phyloP scores from a whole-genome alignment of 2,329 filamentous ascomycete genomes.

The Colletotrichum sublineola region DNA sequence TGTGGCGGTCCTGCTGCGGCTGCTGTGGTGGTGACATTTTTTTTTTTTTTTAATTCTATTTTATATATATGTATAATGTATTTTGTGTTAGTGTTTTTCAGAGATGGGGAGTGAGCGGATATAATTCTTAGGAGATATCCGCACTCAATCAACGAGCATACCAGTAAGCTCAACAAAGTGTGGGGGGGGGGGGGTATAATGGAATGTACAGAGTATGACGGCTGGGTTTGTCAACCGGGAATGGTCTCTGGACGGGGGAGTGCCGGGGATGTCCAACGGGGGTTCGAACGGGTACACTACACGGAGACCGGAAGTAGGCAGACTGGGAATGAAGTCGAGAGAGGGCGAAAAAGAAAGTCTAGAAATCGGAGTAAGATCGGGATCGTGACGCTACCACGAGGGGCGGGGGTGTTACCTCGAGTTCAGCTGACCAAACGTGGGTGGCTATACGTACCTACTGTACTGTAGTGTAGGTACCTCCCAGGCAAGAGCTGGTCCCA shows the following conservation, averaged over 20 bases:
- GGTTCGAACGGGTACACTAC: constrained; percentile 4
- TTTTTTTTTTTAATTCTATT: background rate
- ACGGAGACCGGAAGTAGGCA: constrained; percentile 22
- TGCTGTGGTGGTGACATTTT: constrained; percentile 34
- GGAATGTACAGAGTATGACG: background rate
- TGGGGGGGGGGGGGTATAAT: constrained; percentile 4
- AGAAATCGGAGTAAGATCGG: constrained; percentile 37
- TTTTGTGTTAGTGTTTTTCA: background rate
- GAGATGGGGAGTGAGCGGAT: background rate
- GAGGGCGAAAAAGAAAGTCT: constrained; percentile 9
- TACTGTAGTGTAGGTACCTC: too few relatives aligned
- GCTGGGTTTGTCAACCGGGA: background rate
- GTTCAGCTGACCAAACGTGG: constrained; percentile 23
- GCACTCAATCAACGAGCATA: background rate
- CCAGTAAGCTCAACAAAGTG: background rate
- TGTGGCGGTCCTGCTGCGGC: constrained; percentile 56
- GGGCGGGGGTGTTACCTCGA: constrained; percentile 31
- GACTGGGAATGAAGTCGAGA: background rate
- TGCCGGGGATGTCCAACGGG: constrained; percentile 34
- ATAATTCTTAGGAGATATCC: background rate
- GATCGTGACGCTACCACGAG: constrained; percentile 22
- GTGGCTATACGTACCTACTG: background rate
- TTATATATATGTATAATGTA: constrained; percentile 1
- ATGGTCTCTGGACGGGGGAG: background rate
- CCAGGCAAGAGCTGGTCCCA: background rate